A percentile compares a stretch with the other conserved stretches of the same genome.
Conservation (phyloP, 257 asterid genomes). For the Solanum dulcamara region DNA sequence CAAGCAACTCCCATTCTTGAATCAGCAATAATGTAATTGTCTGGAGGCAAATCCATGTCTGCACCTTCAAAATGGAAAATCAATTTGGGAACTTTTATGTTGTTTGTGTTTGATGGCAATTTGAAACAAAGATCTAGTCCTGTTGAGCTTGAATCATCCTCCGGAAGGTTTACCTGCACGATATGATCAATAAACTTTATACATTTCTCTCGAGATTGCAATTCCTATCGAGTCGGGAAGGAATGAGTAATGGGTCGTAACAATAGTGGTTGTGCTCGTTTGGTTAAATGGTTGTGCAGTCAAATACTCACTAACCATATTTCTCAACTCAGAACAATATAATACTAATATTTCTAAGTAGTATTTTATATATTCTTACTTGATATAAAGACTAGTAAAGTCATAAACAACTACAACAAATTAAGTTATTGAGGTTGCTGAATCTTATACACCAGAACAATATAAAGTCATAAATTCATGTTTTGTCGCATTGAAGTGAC, state of each 20-base stretch:
- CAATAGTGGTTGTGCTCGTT: neutral
- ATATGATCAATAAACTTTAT: neutral
- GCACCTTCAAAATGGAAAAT: conserved; percentile 51
- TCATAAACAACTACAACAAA: neutral
- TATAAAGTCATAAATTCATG: neutral
- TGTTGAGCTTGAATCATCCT: conserved; percentile 27
- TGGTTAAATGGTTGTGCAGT: neutral
- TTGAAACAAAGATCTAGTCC: conserved; percentile 70
- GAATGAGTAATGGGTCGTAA: no score
- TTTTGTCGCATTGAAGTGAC: neutral
- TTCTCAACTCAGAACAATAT: neutral
- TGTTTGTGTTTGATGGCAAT: conserved; percentile 21
- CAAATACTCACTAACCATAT: neutral
- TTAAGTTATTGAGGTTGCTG: neutral
- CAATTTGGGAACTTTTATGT: conserved; percentile 50
- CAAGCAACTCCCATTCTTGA: conserved; percentile 50
- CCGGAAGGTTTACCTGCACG: conserved; percentile 29
- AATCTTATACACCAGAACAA: neutral
- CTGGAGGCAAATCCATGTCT: conserved; percentile 67
- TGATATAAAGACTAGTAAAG: neutral
- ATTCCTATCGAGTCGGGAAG: no score
- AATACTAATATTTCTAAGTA: no score
- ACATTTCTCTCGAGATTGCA: no score
- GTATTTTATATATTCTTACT: no score
- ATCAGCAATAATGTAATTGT: conserved; percentile 60